Evolutionary conservation across 1,284 basidiomycete genomes (phyloP), one percentile per base, ranked within the genome.

Genomic region (Coriolopsis trogii): DNA sequence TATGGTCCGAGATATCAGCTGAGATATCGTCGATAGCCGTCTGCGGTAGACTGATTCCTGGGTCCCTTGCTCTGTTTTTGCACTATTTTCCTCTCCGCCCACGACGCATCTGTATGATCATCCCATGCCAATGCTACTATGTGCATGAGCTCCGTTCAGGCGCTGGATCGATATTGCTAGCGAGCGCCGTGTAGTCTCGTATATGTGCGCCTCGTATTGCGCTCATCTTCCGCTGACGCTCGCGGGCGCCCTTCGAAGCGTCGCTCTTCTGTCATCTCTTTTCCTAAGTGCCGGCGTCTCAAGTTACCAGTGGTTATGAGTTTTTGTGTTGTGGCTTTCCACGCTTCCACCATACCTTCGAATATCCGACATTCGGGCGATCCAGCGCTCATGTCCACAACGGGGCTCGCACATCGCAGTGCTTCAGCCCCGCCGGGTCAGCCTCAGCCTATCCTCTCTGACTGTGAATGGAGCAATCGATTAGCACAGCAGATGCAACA

Each of bases 41-140:
- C 71, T 78, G 52, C 75, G 76, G 58, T 78, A 64, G 68, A 62
- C 52, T 38, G 46, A 37, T 46, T 31, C 54, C 55, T 24, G 46
- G 49, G 49, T 36, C 46, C 58, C 38, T 54, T 49, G 21, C 42
- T 24, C 46, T 47, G 41, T 56, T 26, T 48, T 45, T 46, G 55
- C 46, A 58, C 48, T 54, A 41, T 34, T 59, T 47, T 46, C 52
- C 41, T 55, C 52, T 46, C 56, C 49, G 51, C 58, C 55, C 64
- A 63, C 65, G 61, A 54, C 56, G 58, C 60, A 55, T 58, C 56
- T 70, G 65, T 70, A 68, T 67, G 67, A 67, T 59, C 42, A 44
- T n/a, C 23, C 30, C 62, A 66, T 67, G 63, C 62, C 62, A 63
- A 65, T 63, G 58, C 54, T 53, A 61, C 59, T 58, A 60, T 61